Evolutionary conservation across 768 basidiomycete species (phyloP), one percentile per base, ranked within the genome.

Genomic region (Termitomyces bulborhizus): DNA sequence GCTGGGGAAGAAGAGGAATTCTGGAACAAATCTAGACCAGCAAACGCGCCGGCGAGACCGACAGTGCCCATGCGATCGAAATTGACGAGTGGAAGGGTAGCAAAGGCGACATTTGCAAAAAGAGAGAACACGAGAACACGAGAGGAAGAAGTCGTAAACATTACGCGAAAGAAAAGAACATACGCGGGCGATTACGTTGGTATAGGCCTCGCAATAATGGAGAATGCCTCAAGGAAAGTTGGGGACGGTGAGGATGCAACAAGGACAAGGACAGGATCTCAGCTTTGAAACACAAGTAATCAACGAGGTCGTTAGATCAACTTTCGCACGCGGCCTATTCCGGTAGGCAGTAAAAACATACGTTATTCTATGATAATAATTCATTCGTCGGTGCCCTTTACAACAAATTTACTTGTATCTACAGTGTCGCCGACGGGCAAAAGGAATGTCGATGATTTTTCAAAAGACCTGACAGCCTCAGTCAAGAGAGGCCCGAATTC

Each of bases 61-160:
- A 98, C 93, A 53, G 79, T 85, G 60, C 96, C 96, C 91, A 99
- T 95, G 51, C 88, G 85, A 65, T 78, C 66, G 61, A 76, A 76
- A 60, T 77, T 75, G 62, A 78, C 72, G 56, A 69, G 67, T 50
- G 75, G 75, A 51, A 73, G 56, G 54, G 72, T 60, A 24, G 72
- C 73, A 53, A 62, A 60, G 47, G 63, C 70, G 51, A 55, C 69
- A 71, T 69, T 61, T 56, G 57, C 46, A 45, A 59, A 55, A 43
- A 61, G 40, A 44, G 44, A 50, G 50, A 57, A 29, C 16, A 52
- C 9, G 59, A 70, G 58, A 54, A 66, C 43, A 47, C 54, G 58
- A 51, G 60, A 54, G 42, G 60, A 57, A 51, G 54, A 46, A 47
- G 64, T 66, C 58, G 65, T 66, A 60, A 59, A 66, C 56, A 57